Base-by-base conservation (phyloP, 2,329 filamentous ascomycete genomes). In the Epichloe uncinata region DNA sequence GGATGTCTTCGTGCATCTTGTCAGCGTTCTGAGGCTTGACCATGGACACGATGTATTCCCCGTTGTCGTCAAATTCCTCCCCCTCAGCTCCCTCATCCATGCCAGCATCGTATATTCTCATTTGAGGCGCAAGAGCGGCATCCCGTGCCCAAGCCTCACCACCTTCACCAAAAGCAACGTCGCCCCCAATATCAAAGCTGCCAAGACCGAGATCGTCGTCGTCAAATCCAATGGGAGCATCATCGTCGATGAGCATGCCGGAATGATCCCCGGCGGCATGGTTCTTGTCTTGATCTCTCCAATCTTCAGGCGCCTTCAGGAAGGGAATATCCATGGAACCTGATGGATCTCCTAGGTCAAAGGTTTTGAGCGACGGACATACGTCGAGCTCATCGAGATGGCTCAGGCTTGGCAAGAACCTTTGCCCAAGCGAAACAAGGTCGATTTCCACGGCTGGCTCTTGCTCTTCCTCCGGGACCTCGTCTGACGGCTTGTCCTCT, bases 101-200 rank as follows among this genome's bases (percentile, higher is more conserved):
- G 2, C 75, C 78, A 30, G 77, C 75, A 58, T 81, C 78, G 58
- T 88, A 87, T 22, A 91, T 81, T 47, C 87, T 85, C 71, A 89
- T 85, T 69, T 94, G 88, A 41, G 87, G 87, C 59, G 91, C 86
- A 18, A 91, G 71, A 11, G 87, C 90, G 41, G 90, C 89, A 64
- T 96, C 88, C 57, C 83, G 81, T 5, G 91, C 93, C 91, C 93
- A 98, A 1, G 85, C 87, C 65, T 98, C 93, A 55, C 93, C 93
- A 52, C 93, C 93, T 64, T 97, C 90, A 26, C 93, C 93, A 62
- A 98, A 98, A 12, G 86, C 87, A 50, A 88, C 79, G 54, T 94
- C 85, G 37, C 79, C 70, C 43, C 80, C 78, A 43, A 84, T 69
- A 54, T 87, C 84, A 48, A 87, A 87, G 44, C 77, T 83, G 42